Conservation (phyloP, 306 rosid species). For the Prosopis cineraria region DNA sequence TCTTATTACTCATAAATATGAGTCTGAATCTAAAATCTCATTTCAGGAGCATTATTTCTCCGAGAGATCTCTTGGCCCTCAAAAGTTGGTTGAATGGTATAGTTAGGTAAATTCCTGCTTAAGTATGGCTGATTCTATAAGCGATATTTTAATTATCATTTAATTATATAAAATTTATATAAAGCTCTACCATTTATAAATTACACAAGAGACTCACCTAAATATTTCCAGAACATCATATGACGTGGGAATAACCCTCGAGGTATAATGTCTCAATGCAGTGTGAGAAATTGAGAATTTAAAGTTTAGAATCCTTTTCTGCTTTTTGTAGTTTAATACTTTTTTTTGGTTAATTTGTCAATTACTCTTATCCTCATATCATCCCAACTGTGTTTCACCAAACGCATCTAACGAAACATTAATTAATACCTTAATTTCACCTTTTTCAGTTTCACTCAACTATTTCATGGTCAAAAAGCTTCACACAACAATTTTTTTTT, state of each 20-base stretch:
- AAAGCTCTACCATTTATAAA: no score
- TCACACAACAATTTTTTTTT: neutral
- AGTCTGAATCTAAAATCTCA: neutral
- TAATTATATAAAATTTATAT: no score
- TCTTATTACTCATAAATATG: neutral
- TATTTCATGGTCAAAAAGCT: neutral
- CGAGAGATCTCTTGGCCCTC: no score
- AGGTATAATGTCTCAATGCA: constrained; percentile 18
- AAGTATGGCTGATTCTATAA: no score
- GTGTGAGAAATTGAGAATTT: no score
- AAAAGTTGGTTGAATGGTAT: no score
- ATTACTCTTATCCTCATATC: neutral
- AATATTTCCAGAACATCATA: neutral
- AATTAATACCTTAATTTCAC: neutral
- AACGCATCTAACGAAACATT: neutral
- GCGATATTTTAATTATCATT: no score
- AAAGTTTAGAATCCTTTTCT: constrained; percentile 23
- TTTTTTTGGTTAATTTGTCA: constrained; percentile 23
- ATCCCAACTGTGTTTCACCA: neutral
- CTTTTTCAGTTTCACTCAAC: neutral
- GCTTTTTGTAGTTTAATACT: neutral
- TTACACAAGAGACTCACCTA: neutral
- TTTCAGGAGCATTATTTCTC: no score
- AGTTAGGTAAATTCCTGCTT: no score
- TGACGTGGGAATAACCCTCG: neutral